Evolutionary conservation across 208 protist genomes (phyloP).

Genomic region (Trypanosoma caninum): DNA sequence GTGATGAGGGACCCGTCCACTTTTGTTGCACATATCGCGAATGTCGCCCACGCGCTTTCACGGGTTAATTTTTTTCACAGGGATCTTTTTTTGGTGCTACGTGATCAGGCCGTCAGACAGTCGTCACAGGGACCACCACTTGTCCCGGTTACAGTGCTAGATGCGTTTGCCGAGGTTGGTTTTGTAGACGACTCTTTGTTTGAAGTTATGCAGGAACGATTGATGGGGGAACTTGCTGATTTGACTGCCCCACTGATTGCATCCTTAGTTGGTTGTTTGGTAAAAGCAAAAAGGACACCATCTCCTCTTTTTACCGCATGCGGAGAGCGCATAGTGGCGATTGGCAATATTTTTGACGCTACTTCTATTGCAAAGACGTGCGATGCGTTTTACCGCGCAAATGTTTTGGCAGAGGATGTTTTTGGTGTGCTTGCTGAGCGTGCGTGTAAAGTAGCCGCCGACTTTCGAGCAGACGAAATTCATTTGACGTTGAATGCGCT

Average conservation of each 20-base stretch:
- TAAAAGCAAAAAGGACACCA: conserved; percentile 42
- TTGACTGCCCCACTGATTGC: conserved; percentile 66
- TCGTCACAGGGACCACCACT: conserved; percentile 40
- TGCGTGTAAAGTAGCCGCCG: conserved; percentile 67
- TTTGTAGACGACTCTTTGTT: conserved; percentile 79
- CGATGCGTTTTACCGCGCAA: conserved; percentile 69
- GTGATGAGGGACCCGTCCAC: conserved; percentile 62
- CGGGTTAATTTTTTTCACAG: conserved; percentile 65
- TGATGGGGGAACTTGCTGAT: conserved; percentile 50
- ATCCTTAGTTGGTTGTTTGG: conserved; percentile 59
- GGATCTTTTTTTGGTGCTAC: conserved; percentile 67
- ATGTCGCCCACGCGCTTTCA: conserved; percentile 80
- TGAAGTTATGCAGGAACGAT: conserved; percentile 54
- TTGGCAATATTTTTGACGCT: conserved; percentile 67
- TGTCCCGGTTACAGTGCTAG: conserved; percentile 75
- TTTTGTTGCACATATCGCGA: conserved; percentile 78
- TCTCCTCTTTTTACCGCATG: conserved; percentile 41
- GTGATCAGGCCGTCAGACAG: conserved; percentile 65
- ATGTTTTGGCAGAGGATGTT: conserved; percentile 69
- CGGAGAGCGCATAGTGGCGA: conserved; percentile 47
- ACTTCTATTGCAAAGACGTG: conserved; percentile 72
- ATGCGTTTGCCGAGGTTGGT: conserved; percentile 75
- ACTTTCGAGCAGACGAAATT: conserved; percentile 81
- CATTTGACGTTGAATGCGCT: conserved; percentile 62
- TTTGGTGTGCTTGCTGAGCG: conserved; percentile 85